phyloP scores from a whole-genome alignment of 2,329 filamentous ascomycete genomes.

The Cordyceps tenuipes region DNA sequence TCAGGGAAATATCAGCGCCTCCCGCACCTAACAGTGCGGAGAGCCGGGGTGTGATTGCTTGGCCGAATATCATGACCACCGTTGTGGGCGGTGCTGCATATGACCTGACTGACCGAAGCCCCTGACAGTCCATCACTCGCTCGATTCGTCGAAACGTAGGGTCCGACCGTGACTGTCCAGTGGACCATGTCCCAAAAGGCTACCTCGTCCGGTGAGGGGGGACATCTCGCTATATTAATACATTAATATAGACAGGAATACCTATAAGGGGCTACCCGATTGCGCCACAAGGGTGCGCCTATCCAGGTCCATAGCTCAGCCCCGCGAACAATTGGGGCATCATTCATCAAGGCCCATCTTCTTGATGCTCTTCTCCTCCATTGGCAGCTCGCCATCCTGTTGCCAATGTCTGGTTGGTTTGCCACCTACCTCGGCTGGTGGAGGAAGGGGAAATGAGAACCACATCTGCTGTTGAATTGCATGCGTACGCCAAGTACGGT shows the following conservation, averaged over 20 bases:
- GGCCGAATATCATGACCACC: background rate
- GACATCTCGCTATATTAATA: background rate
- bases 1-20: background rate
- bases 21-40: background rate
- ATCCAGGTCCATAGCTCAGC: background rate
- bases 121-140: background rate
- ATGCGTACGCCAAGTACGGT: slow-evolving; percentile 1
- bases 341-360: background rate
- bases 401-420: background rate
- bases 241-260: background rate
- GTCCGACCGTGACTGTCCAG: background rate
- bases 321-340: background rate
- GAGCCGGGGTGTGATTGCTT: background rate
- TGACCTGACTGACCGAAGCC: slow-evolving; percentile 2
- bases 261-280: background rate
- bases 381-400: background rate
- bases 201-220: background rate
- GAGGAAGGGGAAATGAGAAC: slow-evolving; percentile 4
- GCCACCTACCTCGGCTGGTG: background rate
- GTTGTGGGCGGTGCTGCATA: background rate
- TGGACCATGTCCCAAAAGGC: background rate
- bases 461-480: background rate
- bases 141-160: background rate
- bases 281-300: background rate
- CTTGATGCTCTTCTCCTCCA: background rate